phyloP scores from a whole-genome alignment of 2,329 filamentous ascomycete genomes.

The Pyrenophora teres region DNA sequence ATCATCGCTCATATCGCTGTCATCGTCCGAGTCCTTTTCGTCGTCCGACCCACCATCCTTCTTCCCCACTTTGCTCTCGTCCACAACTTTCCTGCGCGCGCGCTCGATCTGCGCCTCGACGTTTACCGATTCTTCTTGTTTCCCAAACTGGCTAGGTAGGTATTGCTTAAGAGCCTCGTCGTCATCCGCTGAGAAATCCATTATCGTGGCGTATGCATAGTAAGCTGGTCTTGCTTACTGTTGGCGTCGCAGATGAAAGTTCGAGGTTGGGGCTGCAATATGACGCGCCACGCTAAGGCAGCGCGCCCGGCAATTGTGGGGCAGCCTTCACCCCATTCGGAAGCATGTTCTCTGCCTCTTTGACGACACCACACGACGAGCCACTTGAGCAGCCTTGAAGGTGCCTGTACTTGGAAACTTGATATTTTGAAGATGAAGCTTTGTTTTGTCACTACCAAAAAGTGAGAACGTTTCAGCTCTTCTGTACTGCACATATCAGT shows the following conservation, averaged over 20 bases:
- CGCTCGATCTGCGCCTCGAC: constrained; percentile 80
- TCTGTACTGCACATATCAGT: no score
- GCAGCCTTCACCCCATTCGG: neutral
- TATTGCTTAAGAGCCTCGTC: constrained; percentile 77
- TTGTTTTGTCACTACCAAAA: no score
- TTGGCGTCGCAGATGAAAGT: constrained; percentile 2
- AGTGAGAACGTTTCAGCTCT: no score
- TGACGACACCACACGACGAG: neutral
- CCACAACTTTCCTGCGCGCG: constrained; percentile 65
- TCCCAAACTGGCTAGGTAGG: constrained; percentile 83
- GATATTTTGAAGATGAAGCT: no score
- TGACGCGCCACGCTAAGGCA: constrained; percentile 16
- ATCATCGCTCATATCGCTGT: constrained; percentile 66
- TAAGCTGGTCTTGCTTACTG: constrained; percentile 7
- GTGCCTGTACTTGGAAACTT: neutral
- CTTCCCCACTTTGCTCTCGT: constrained; percentile 35
- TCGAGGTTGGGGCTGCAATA: constrained; percentile 10
- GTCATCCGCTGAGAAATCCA: constrained; percentile 43
- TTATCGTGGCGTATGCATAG: constrained; percentile 14
- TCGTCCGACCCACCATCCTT: constrained; percentile 38
- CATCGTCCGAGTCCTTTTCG: constrained; percentile 48
- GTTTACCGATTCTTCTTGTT: constrained; percentile 73
- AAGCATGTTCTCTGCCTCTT: neutral
- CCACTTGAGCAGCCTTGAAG: neutral
- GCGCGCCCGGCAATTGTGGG: constrained; percentile 2